These are phyloP conservation scores for Diaporthe humulicola DNA, from an alignment of 2,329 filamentous ascomycete species.

Conservation along the genomic window DNA sequence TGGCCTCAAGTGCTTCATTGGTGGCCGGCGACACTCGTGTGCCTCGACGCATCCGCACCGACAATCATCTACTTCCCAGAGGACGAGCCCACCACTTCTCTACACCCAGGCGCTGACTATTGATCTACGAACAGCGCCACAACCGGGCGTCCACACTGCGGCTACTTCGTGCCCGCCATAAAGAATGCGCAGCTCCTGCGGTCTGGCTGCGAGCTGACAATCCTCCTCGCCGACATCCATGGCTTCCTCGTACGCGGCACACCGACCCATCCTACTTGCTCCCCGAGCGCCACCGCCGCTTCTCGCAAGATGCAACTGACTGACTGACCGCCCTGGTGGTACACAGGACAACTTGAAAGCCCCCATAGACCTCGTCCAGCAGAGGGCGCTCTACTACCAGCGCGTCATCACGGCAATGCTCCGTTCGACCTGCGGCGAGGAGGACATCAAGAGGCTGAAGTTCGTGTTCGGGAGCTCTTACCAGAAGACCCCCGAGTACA, in stretches of 20 bases:
- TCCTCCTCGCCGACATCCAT: conserved; percentile 82
- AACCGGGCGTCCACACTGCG: conserved; percentile 88
- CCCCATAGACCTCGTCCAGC: conserved; percentile 87
- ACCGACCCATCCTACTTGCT: not conserved
- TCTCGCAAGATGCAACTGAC: conserved; percentile 65
- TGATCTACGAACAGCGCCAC: conserved; percentile 71
- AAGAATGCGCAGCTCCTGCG: conserved; percentile 91
- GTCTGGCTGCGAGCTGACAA: conserved; percentile 85
- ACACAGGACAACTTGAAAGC: conserved; percentile 76
- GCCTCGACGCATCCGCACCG: not conserved
- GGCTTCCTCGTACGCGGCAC: conserved; percentile 70
- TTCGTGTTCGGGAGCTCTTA: conserved; percentile 90
- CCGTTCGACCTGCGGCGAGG: conserved; percentile 78
- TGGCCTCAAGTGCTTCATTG: not conserved
- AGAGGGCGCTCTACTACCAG: conserved; percentile 87
- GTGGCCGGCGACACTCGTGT: not conserved
- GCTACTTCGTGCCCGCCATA: conserved; percentile 89
- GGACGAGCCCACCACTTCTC: not conserved
- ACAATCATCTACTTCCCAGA: not conserved
- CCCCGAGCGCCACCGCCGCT: conserved; percentile 67
- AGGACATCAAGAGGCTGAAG: conserved; percentile 77
- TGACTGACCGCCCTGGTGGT: not conserved
- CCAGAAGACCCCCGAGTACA: conserved; percentile 80
- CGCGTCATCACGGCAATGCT: conserved; percentile 81
- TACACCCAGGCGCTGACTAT: conserved; percentile 17